phyloP scores from a whole-genome alignment of 2,329 filamentous ascomycete species.

The Fusarium subtropicale region DNA sequence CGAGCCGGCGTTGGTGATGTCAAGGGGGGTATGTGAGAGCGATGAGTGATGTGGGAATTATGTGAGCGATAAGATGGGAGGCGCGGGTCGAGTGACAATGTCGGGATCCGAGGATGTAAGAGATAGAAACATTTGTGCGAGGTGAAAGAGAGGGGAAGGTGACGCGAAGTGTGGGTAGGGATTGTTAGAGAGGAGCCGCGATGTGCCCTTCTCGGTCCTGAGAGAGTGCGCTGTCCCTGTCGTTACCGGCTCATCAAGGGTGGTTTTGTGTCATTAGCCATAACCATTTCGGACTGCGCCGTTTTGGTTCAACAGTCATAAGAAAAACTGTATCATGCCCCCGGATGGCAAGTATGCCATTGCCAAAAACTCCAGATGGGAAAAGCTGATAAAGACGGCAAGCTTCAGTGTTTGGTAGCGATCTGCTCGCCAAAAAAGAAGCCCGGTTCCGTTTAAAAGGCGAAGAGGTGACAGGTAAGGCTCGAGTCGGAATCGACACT shows the following conservation, averaged over 20 bases:
- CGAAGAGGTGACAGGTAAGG: constrained; percentile 26
- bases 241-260: constrained; percentile 38
- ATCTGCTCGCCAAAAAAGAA: constrained; percentile 41
- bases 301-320: constrained; percentile 40
- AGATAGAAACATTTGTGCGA: constrained; percentile 43
- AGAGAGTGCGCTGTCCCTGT: constrained; percentile 36
- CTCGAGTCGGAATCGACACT: constrained; percentile 14
- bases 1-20: constrained; percentile 40
- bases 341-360: constrained; percentile 34
- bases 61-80: constrained; percentile 43
- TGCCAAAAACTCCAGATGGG: constrained; percentile 29
- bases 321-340: constrained; percentile 39
- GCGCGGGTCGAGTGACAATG: constrained; percentile 39
- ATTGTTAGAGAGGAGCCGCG: constrained; percentile 46
- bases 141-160: constrained; percentile 41
- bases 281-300: constrained; percentile 38
- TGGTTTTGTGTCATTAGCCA: constrained; percentile 44
- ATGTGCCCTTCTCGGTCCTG: constrained; percentile 47
- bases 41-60: constrained; percentile 46
- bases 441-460: constrained; percentile 32
- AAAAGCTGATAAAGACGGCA: constrained; percentile 40
- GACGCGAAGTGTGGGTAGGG: constrained; percentile 46
- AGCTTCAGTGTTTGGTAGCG: constrained; percentile 32
- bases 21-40: constrained; percentile 46
- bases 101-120: constrained; percentile 38